Percentiles rank a stretch among this genome's conserved stretches.
phyloP scores from a whole-genome alignment of 139 green algal species.

The Chlorella sp. region DNA sequence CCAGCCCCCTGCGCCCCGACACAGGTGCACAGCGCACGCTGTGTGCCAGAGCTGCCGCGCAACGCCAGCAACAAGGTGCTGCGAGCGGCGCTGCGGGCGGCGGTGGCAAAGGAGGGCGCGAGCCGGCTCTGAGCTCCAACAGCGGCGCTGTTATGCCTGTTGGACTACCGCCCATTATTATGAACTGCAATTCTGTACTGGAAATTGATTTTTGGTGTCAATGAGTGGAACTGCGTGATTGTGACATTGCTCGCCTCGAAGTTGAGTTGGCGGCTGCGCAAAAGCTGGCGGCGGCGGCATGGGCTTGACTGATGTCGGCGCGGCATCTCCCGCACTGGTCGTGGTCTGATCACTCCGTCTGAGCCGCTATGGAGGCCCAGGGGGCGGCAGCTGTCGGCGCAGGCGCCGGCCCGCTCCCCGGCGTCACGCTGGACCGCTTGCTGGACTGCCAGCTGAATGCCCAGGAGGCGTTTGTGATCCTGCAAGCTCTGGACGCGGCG shows the following conservation, averaged over 20 bases:
- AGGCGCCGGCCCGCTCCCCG: neutral
- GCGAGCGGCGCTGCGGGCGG: slow-evolving; percentile 72
- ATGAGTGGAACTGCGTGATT: neutral
- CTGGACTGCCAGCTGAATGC: slow-evolving; percentile 19
- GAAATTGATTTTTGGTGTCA: no score
- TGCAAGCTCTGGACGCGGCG: neutral
- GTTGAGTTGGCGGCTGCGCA: neutral
- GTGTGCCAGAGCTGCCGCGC: slow-evolving; percentile 61
- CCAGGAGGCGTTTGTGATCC: slow-evolving; percentile 10
- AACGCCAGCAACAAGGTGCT: slow-evolving; percentile 94
- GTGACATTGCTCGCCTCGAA: neutral
- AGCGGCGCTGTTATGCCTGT: neutral
- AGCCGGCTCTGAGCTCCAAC: neutral
- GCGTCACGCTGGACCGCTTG: neutral
- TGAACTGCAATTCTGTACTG: no score
- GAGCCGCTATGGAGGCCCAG: no score
- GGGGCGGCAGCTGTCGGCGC: neutral
- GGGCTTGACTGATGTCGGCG: neutral
- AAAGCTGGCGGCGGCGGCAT: neutral
- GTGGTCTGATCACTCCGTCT: no score
- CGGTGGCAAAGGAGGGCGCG: slow-evolving; percentile 7
- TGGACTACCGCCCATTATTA: neutral
- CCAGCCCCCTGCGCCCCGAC: no score
- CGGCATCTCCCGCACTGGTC: neutral
- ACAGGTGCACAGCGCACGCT: neutral